These are phyloP conservation scores for Penicillium sp. DNA, from an alignment of 2,329 filamentous ascomycete genomes.

Conservation along the genomic window DNA sequence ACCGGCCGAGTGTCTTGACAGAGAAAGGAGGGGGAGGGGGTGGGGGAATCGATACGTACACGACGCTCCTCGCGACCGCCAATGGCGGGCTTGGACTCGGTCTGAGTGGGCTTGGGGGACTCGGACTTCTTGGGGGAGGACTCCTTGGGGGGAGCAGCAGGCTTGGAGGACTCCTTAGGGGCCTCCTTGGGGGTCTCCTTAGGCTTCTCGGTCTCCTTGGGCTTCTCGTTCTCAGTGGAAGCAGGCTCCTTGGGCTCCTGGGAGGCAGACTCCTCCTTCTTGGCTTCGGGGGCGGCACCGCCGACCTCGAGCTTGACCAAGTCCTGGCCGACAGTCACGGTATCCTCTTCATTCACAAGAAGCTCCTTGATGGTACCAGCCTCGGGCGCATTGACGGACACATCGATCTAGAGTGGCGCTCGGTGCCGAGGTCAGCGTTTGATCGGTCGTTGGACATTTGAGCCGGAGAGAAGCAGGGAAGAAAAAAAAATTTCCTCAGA, in stretches of 20 bases:
- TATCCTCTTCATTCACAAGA: constrained; percentile 88
- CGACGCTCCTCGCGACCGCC: constrained; percentile 82
- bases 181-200: constrained; percentile 24
- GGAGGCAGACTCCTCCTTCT: constrained; percentile 50
- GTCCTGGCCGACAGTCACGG: constrained; percentile 89
- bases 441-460: not conserved
- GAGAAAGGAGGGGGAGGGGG: no score
- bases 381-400: constrained; percentile 89
- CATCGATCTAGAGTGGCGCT: constrained; percentile 65
- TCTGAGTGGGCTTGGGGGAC: constrained; percentile 14
- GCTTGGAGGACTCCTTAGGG: constrained; percentile 22
- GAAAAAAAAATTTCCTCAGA: no score
- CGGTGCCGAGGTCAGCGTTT: constrained; percentile 7
- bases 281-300: constrained; percentile 52
- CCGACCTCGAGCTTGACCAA: constrained; percentile 80
- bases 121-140: constrained; percentile 12
- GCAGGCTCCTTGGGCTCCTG: constrained; percentile 51
- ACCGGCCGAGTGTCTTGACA: no score
- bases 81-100: constrained; percentile 35
- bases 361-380: constrained; percentile 89
- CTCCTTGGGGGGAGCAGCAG: constrained; percentile 17
- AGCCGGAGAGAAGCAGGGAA: not conserved
- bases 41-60: constrained; percentile 49
- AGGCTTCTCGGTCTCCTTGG: constrained; percentile 31
- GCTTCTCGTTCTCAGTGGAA: constrained; percentile 26